Percentiles rank a stretch among this genome's conserved stretches.
Conservation (phyloP, 768 basidiomycete species). For the Crucibulum laeve region DNA sequence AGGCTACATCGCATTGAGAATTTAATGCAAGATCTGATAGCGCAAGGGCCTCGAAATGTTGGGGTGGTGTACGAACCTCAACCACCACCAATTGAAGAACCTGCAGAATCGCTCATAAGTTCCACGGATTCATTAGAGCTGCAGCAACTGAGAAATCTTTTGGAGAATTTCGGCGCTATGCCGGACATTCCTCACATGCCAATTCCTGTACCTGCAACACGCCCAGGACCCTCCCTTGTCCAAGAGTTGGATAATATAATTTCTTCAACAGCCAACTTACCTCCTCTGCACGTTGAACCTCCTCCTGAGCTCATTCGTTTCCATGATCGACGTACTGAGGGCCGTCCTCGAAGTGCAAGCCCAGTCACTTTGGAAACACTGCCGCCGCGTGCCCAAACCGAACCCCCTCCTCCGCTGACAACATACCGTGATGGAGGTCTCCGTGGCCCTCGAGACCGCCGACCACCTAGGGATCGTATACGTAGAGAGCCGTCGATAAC, state of each 20-base stretch:
- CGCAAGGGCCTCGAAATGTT: conserved; percentile 26
- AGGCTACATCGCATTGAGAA: conserved; percentile 43
- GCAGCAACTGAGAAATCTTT: conserved; percentile 14
- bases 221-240: conserved; percentile 48
- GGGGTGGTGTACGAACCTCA: conserved; percentile 13
- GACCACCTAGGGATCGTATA: conserved; percentile 3
- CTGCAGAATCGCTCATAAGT: conserved; percentile 20
- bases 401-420: conserved; percentile 14
- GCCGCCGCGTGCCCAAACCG: conserved; percentile 22
- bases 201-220: conserved; percentile 42
- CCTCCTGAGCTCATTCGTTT: conserved; percentile 32
- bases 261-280: conserved; percentile 35
- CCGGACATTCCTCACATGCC: conserved; percentile 23
- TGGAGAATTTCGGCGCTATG: neutral
- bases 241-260: conserved; percentile 60
- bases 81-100: conserved; percentile 12
- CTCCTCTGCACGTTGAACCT: conserved; percentile 33
- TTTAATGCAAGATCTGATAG: conserved; percentile 33
- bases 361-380: conserved; percentile 25
- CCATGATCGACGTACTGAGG: neutral
- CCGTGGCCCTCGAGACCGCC: neutral
- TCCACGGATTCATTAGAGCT: conserved; percentile 24
- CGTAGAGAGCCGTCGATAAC: neutral
- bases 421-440: conserved; percentile 3
- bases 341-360: conserved; percentile 29